Evolutionary conservation across 352 stramenopile species (phyloP).

Genomic region (Hyaloperonospora brassicae): DNA sequence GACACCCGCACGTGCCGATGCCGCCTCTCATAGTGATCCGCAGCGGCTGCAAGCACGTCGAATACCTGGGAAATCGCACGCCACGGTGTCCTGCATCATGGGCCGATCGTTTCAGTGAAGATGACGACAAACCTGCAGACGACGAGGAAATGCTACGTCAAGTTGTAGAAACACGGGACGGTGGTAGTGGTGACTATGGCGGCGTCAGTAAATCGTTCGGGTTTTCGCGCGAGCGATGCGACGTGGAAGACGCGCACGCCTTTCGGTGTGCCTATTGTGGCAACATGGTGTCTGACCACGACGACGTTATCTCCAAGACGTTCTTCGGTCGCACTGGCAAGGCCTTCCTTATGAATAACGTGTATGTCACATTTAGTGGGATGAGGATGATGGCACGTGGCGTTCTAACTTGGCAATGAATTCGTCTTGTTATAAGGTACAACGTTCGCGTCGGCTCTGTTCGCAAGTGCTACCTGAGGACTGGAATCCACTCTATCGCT

Average conservation of each 20-base stretch:
- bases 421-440: conserved; percentile 33
- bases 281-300: conserved; percentile 51
- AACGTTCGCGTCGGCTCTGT: conserved; percentile 51
- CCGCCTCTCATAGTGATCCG: conserved; percentile 69
- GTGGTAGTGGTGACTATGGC: conserved; percentile 5
- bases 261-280: conserved; percentile 61
- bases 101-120: conserved; percentile 17
- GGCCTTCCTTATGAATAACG: conserved; percentile 69
- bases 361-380: conserved; percentile 28
- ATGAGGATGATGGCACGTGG: background rate
- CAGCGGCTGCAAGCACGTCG: conserved; percentile 46
- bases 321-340: conserved; percentile 75
- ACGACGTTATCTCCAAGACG: conserved; percentile 70
- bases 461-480: conserved; percentile 71
- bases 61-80: conserved; percentile 52
- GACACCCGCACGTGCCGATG: conserved; percentile 25
- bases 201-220: conserved; percentile 17
- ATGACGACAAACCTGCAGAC: conserved; percentile 18
- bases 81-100: conserved; percentile 30
- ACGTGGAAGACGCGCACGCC: conserved; percentile 37
- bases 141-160: conserved; percentile 20
- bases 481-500: conserved; percentile 70
- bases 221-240: conserved; percentile 40
- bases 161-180: conserved; percentile 17
- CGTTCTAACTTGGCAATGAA: background rate